Evolutionary conservation across 2,329 filamentous ascomycete species (phyloP), one percentile per base, ranked within the genome.

Genomic region (Hypoxylon sp.): DNA sequence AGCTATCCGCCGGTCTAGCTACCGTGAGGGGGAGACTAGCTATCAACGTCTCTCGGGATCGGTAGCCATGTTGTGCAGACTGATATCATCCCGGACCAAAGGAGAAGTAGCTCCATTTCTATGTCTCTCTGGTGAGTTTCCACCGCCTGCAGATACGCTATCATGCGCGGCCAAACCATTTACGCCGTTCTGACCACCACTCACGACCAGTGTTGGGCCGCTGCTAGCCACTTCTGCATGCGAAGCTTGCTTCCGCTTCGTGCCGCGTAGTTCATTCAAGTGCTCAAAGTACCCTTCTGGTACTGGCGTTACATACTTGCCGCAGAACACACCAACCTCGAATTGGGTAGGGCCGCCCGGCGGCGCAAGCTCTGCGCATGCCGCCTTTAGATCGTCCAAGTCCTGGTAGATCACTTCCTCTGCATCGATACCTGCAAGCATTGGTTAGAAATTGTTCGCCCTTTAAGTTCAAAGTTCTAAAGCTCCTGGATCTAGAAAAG

Each of bases 241-340:
- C 1, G 59, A 49, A 2, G 60, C 22, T 6, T 59, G 48, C 77
- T 91, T 91, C 66, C 85, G 82, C 65, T 86, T 89, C 76, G 92
- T 89, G 48, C 90, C 91, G 55, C 92, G 84, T 17, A 93, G 79
- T 61, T 84, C 81, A 77, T 92, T 89, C 4, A 96, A 82, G 72
- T 93, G 91, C 68, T 92, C 87, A 70, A 97, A 95, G 79, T 97
- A 97, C 37, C 86, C 89, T 6, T 89, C 85, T 1, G 90, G 86
- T 1, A 97, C 91, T 0, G 88, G 87, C 0, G 94, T 97, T 64
- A 92, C 84, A 77, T 97, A 97, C 67, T 89, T 87, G 47, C 94
- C 94, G 73, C 89, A 93, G 80, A 98, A 97, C 7, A 97, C 94
- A 56, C 94, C 94, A 2, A 96, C 89, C 75, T 98, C 94, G 69